Base-by-base conservation (phyloP, 2,329 filamentous ascomycete genomes). In the Diaporthe capsici region DNA sequence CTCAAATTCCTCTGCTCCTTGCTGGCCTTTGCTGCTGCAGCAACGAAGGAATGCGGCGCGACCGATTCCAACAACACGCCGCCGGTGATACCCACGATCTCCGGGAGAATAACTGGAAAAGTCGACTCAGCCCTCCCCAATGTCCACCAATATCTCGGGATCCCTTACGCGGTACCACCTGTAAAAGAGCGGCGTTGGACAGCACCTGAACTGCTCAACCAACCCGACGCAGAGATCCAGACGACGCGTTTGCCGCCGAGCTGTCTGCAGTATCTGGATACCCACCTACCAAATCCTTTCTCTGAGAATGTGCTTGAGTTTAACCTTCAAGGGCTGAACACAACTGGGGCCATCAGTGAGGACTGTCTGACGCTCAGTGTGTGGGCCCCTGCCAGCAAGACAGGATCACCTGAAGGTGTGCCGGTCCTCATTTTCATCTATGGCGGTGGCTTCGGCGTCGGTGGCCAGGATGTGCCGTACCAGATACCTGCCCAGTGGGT, bases 131-230 rank as follows among this genome's bases (percentile, higher is more conserved):
- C 63, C 2, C 75, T 76, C 0, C 75, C 79, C 12, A 63, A 58
- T 37, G 80, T 81, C 4, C 77, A 77, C 28, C 79, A 80, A 71
- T 83, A 81, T 68, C 78, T 83, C 28, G 80, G 80, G 0, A 81
- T 83, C 51, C 81, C 81, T 9, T 83, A 79, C 70, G 81, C 80
- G 2, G 58, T 78, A n/a, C 80, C 82, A 12, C 82, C 82, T 0
- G n/a, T 80, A 2, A 76, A 73, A n/a, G 22, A 72, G 8, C 78
- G 79, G 13, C 81, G 81, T 10, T 82, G 82, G 67, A 71, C 76
- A 17, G 79, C 80, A 12, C 80, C 81, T 1, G 71, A 80, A 58
- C 76, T 71, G 9, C 51, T 61, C 42, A 71, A 77, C 15, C 49
- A 58, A 13, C 75, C 78, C 4, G 77, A 75, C 58, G 74, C 76